Evolutionary conservation across 345 rosid species (phyloP), one percentile per base, ranked within the genome.

Genomic region (Boechera divaricarpa): DNA sequence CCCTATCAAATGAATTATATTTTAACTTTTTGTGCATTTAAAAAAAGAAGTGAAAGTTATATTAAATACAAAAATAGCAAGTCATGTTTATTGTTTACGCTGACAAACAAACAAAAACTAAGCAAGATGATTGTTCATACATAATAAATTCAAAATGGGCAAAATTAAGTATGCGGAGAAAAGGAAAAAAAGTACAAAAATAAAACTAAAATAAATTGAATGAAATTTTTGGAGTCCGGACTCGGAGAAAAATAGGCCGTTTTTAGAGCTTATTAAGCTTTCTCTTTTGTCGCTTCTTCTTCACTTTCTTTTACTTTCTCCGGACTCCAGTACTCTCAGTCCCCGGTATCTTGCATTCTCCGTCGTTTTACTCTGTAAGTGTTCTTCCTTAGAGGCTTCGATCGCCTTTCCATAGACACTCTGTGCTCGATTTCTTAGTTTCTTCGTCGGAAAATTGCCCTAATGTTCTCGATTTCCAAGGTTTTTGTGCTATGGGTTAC

Each of bases 311-410:
- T 51, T 59, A 3, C 72, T 44, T 21, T 11, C 73, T 52, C 53
- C 35, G 1, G 5, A 42, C n/a, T 12, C 53, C 63, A 11, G 28
- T 16, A 26, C 45, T 55, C 72, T 42, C 73, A 29, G 16, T 72
- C 73, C 51, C 77, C 24, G 53, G 24, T 57, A 4, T 45, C 79
- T 57, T 5, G 9, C 47, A 4, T n/a, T 77, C 70, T 64, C 76
- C 68, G 58, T 58, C 49, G 42, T 48, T 41, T 28, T 21, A 3
- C 63, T 29, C 77, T 41, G 81, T 78, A 67, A 78, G 81, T 58
- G 13, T 10, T 15, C 12, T 72, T 21, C 13, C 31, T 6, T 26
- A 0, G 0, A 16, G 48, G 2, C 49, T 3, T 26, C 31, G 54
- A 66, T 57, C 42, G 61, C 38, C 38, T 16, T 21, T 39, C 10